Evolutionary conservation across 2,329 filamentous ascomycete species (phyloP).

Genomic region (Trichophaea hybrida): DNA sequence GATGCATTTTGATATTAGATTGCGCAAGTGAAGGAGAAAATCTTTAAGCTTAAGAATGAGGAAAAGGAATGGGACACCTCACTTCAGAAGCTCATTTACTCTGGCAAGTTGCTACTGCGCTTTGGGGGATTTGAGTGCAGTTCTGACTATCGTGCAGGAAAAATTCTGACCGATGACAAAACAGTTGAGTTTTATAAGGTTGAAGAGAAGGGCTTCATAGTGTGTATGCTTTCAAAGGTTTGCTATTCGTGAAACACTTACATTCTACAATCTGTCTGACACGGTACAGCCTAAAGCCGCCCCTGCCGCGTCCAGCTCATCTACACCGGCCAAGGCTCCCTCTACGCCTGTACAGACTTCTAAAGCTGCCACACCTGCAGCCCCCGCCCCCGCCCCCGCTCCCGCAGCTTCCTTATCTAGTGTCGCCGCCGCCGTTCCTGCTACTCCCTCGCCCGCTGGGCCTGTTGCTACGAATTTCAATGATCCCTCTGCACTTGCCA

Average conservation of each 20-base stretch:
- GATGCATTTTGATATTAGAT: constrained; percentile 43
- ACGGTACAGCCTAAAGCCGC: constrained; percentile 53
- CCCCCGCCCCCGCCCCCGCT: constrained; percentile 38
- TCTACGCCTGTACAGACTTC: constrained; percentile 48
- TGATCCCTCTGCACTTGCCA: constrained; percentile 67
- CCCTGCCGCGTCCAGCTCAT: constrained; percentile 39
- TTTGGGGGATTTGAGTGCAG: constrained; percentile 9
- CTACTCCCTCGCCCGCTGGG: constrained; percentile 33
- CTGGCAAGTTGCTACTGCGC: constrained; percentile 46
- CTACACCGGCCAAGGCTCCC: constrained; percentile 41
- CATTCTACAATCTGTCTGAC: constrained; percentile 20
- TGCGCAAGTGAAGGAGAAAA: constrained; percentile 81
- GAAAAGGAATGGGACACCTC: constrained; percentile 92
- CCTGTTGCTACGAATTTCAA: constrained; percentile 44
- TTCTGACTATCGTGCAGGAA: constrained; percentile 45
- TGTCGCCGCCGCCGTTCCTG: constrained; percentile 39
- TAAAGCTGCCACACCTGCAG: constrained; percentile 37
- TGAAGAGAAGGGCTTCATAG: constrained; percentile 98
- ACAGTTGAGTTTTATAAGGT: constrained; percentile 96
- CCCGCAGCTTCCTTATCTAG: constrained; percentile 35
- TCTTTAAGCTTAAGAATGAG: constrained; percentile 39
- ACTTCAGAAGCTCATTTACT: constrained; percentile 93
- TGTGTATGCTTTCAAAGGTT: constrained; percentile 97
- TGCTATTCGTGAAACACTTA: constrained; percentile 19
- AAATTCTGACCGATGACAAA: constrained; percentile 95